Conservation (phyloP, 2,329 filamentous ascomycete species). For the Catunica adiposa region DNA sequence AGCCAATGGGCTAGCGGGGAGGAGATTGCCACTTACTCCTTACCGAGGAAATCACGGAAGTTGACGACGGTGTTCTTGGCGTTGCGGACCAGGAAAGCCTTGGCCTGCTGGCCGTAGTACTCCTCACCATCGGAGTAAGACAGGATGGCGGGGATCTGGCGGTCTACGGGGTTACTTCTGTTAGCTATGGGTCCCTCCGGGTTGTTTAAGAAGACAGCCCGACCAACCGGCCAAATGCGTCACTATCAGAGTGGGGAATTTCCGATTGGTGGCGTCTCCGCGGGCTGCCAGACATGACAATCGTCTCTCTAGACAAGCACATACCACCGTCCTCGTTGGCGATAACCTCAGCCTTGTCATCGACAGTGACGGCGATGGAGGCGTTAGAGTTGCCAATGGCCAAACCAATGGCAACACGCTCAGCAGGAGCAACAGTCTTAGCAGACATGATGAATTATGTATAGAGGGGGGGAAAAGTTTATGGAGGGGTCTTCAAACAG, state of each 20-base stretch:
- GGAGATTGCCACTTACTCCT: conserved; percentile 49
- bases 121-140: conserved; percentile 94
- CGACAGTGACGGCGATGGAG: conserved; percentile 83
- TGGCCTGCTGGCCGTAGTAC: conserved; percentile 90
- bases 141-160: conserved; percentile 86
- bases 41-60: conserved; percentile 89
- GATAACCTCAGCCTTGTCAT: conserved; percentile 94
- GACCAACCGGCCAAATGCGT: too few relatives aligned
- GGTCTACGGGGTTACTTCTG: conserved; percentile 41
- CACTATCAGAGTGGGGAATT: background rate
- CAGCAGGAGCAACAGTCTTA: conserved; percentile 33
- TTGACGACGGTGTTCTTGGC: conserved; percentile 83
- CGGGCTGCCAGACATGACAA: background rate
- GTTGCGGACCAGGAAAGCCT: conserved; percentile 84
- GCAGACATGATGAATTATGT: conserved; percentile 14
- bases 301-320: conserved; percentile 19
- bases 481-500: conserved; percentile 11
- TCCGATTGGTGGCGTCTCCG: background rate
- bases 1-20: background rate
- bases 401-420: conserved; percentile 72
- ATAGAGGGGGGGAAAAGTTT: conserved; percentile 1
- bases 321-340: conserved; percentile 94
- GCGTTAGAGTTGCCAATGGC: conserved; percentile 98
- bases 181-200: too few relatives aligned
- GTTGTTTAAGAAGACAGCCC: background rate